These are phyloP conservation scores for Endocalyx cinctus DNA, from an alignment of 2,329 filamentous ascomycete genomes.

Conservation along the genomic window DNA sequence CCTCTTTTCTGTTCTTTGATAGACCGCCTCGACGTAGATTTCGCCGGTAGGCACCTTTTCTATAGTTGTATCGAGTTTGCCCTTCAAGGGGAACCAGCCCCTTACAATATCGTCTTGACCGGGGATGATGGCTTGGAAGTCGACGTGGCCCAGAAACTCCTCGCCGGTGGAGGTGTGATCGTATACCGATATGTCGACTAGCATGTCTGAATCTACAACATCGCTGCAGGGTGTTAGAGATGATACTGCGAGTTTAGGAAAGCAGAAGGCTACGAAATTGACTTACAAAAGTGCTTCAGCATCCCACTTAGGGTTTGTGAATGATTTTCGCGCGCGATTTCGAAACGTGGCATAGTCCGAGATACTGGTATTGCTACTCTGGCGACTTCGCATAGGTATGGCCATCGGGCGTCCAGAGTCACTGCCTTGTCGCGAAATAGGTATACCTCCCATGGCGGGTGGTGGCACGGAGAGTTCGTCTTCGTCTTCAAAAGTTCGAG, in stretches of 20 bases:
- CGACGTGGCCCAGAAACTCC: constrained; percentile 85
- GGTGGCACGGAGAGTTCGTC: constrained; percentile 46
- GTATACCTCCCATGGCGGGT: constrained; percentile 49
- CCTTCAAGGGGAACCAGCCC: constrained; percentile 79
- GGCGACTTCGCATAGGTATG: constrained; percentile 93
- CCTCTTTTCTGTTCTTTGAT: constrained; percentile 82
- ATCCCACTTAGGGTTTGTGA: constrained; percentile 91
- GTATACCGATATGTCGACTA: constrained; percentile 91
- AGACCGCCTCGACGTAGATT: constrained; percentile 80
- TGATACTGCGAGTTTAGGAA: constrained; percentile 11
- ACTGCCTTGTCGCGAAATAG: constrained; percentile 67
- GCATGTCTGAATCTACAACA: constrained; percentile 84
- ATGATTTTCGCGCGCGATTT: constrained; percentile 52
- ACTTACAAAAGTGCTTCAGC: constrained; percentile 92
- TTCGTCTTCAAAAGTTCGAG: constrained; percentile 58
- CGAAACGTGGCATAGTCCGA: constrained; percentile 59
- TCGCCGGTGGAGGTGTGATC: constrained; percentile 76
- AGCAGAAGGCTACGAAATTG: not conserved
- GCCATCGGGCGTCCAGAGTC: constrained; percentile 83
- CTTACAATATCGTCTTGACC: constrained; percentile 68
- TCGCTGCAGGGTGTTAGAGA: constrained; percentile 59
- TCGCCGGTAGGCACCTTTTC: constrained; percentile 81
- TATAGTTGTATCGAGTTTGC: constrained; percentile 64
- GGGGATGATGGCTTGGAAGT: constrained; percentile 63
- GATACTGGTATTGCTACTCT: constrained; percentile 90